Conservation (phyloP, 176 grass and related monocot species). For the Juncus inflexus region DNA sequence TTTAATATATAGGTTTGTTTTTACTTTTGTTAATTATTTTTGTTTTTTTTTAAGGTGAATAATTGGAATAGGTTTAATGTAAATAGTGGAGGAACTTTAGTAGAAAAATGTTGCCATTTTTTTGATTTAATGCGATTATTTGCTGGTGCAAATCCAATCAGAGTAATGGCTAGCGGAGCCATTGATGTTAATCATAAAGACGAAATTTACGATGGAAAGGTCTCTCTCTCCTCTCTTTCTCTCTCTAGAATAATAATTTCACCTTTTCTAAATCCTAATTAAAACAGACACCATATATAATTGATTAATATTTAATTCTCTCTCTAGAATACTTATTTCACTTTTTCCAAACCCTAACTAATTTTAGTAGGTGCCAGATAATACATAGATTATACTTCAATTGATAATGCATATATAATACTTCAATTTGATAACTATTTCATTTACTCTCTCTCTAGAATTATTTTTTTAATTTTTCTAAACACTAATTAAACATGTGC, state of each 20-base stretch:
- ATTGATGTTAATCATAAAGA: slow-evolving; percentile 95
- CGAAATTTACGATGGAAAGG: slow-evolving; percentile 89
- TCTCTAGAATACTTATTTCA: too few species aligned
- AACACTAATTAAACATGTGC: too few species aligned
- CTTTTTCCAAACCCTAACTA: too few species aligned
- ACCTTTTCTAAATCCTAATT: background rate
- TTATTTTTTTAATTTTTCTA: too few species aligned
- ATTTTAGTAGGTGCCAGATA: too few species aligned
- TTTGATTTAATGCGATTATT: slow-evolving; percentile 92
- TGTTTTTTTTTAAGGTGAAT: slow-evolving; percentile 56
- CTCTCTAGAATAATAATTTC: background rate
- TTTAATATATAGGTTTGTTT: background rate
- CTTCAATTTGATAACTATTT: too few species aligned
- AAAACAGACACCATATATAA: background rate
- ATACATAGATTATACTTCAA: too few species aligned
- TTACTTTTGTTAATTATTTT: slow-evolving; percentile 18
- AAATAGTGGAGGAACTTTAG: slow-evolving; percentile 85
- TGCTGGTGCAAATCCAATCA: slow-evolving; percentile 78
- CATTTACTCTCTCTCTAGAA: too few species aligned
- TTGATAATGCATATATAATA: too few species aligned
- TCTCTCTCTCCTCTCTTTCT: slow-evolving; percentile 17
- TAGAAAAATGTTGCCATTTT: slow-evolving; percentile 97
- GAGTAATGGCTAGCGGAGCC: slow-evolving; percentile 89
- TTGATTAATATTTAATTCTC: too few species aligned
- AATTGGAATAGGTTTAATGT: slow-evolving; percentile 96